These are phyloP conservation scores for Lentinula guzmanii DNA, from an alignment of 768 basidiomycete genomes.

Conservation along the genomic window DNA sequence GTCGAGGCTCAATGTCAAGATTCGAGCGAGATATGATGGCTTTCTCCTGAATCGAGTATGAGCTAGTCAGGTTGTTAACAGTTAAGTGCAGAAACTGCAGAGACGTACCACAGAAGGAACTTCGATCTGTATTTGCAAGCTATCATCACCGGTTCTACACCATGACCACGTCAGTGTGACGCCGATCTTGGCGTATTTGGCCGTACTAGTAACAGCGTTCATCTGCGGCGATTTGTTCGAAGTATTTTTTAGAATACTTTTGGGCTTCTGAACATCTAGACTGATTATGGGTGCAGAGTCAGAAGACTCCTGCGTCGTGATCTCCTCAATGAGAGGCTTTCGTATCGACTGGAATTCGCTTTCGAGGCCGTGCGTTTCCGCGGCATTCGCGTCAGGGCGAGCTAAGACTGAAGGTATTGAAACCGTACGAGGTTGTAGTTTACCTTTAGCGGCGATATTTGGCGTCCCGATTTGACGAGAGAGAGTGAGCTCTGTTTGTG, in stretches of 20 bases:
- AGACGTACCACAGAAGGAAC: constrained; percentile 55
- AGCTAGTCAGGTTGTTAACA: background rate
- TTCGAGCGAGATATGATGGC: constrained; percentile 35
- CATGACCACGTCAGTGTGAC: constrained; percentile 48
- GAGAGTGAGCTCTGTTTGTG: constrained; percentile 49
- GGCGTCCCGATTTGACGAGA: constrained; percentile 68
- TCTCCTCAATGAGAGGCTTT: constrained; percentile 45
- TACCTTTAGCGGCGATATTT: constrained; percentile 77
- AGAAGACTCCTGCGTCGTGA: constrained; percentile 12
- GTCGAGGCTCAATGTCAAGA: constrained; percentile 62
- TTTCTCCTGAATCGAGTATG: constrained; percentile 24
- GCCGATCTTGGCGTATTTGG: background rate
- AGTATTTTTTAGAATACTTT: constrained; percentile 37
- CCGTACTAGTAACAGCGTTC: background rate
- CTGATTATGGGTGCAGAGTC: background rate
- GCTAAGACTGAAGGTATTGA: constrained; percentile 43
- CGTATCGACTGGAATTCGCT: constrained; percentile 14
- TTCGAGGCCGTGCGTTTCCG: background rate
- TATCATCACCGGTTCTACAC: constrained; percentile 30
- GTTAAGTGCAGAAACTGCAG: background rate
- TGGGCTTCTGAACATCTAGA: constrained; percentile 17
- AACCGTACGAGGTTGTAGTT: constrained; percentile 50
- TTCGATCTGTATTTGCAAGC: constrained; percentile 41
- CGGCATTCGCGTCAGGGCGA: constrained; percentile 5
- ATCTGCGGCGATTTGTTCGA: background rate